Percentiles rank a stretch among this genome's conserved stretches.
These are phyloP conservation scores for Penicillium sp. DNA, from an alignment of 2,329 filamentous ascomycete genomes.

Conservation along the genomic window DNA sequence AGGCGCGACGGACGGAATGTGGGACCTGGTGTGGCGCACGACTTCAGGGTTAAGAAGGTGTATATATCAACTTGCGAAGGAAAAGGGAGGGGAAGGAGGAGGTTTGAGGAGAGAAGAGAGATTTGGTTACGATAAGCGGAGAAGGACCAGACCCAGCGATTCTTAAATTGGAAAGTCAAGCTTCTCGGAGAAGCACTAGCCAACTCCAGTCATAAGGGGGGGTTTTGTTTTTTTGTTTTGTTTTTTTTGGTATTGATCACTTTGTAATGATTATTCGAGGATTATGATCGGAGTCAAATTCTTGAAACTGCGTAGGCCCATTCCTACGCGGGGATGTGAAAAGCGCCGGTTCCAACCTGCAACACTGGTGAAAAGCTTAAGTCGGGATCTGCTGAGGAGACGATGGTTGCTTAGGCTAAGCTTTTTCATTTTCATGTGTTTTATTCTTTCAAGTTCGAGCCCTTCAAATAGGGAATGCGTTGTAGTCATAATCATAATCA, in stretches of 20 bases:
- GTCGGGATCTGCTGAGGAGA: not conserved
- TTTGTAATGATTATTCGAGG: not conserved
- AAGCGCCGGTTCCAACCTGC: not conserved
- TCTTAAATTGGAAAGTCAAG: conserved; percentile 32
- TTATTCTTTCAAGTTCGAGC: not conserved
- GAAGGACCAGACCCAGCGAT: conserved; percentile 20
- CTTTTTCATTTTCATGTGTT: not conserved
- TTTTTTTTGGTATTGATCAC: not conserved
- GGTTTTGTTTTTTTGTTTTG: too few relatives aligned
- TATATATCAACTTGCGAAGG: conserved; percentile 7
- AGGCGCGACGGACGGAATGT: conserved; percentile 1
- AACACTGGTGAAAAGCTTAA: not conserved
- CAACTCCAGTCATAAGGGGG: not conserved
- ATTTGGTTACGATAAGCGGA: conserved; percentile 29
- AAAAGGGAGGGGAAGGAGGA: conserved; percentile 35
- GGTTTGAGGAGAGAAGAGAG: conserved; percentile 3
- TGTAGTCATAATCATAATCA: not conserved
- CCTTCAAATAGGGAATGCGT: not conserved
- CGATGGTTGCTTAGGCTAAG: not conserved
- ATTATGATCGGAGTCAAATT: not conserved
- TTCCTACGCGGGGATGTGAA: conserved; percentile 1
- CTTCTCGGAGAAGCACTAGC: conserved; percentile 18
- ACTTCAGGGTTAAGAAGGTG: not conserved
- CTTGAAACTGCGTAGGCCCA: not conserved
- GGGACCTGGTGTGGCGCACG: conserved; percentile 10